Percentiles rank a stretch among this genome's conserved stretches.
Conservation (phyloP, 495 filamentous ascomycete genomes). For the Bacidia gigantensis region DNA sequence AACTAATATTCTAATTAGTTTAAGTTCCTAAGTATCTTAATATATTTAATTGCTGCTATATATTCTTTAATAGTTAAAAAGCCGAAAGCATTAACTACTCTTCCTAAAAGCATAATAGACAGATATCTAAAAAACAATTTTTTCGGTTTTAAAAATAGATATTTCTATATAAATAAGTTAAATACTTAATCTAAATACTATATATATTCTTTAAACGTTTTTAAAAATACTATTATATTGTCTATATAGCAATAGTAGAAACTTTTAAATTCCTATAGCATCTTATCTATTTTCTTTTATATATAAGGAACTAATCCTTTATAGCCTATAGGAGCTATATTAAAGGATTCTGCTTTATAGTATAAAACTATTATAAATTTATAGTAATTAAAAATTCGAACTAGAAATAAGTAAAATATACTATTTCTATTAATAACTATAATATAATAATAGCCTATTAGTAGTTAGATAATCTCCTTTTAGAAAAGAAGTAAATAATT, state of each 20-base stretch:
- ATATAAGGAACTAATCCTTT: neutral
- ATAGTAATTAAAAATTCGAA: constrained; percentile 1
- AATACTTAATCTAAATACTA: no score
- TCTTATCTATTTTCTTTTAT: constrained; percentile 4
- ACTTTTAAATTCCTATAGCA: neutral
- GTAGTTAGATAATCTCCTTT: constrained; percentile 6
- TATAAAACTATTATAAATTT: neutral
- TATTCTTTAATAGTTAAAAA: neutral
- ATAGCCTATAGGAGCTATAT: neutral
- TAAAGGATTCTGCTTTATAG: neutral
- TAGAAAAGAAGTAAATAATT: constrained; percentile 3
- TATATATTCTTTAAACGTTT: no score
- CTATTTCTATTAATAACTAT: constrained; percentile 1
- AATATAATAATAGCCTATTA: constrained; percentile 2
- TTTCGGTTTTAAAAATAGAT: constrained; percentile 4
- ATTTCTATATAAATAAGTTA: no score
- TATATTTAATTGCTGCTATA: neutral
- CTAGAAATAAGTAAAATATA: neutral
- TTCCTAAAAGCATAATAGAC: neutral
- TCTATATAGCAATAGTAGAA: constrained; percentile 5
- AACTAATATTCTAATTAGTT: no score
- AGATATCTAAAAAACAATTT: constrained; percentile 2
- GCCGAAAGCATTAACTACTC: neutral
- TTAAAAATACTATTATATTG: constrained; percentile 5
- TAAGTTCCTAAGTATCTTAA: neutral